A percentile compares a stretch with the other conserved stretches of the same genome.
Evolutionary conservation across 495 filamentous ascomycete genomes (phyloP).

Genomic region (Neurospora sp.): DNA sequence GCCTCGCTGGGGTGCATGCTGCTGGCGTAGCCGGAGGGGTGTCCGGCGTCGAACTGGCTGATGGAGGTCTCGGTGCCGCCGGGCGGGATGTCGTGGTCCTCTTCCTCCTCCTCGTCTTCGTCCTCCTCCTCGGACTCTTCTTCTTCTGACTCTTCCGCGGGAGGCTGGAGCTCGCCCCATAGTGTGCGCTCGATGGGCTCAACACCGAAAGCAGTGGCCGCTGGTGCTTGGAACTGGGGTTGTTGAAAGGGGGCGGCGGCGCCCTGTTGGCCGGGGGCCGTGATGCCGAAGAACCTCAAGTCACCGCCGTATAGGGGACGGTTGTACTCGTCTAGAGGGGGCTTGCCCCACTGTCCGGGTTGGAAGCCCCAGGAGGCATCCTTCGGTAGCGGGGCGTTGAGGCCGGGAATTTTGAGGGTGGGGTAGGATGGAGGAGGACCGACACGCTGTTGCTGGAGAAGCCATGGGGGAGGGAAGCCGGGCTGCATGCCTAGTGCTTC

Average conservation of each 20-base stretch:
- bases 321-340: constrained; percentile 86
- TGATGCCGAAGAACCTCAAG: constrained; percentile 81
- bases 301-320: constrained; percentile 85
- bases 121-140: constrained; percentile 64
- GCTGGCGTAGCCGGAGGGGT: constrained; percentile 65
- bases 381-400: constrained; percentile 91
- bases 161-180: constrained; percentile 89
- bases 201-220: constrained; percentile 42
- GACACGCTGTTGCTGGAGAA: constrained; percentile 90
- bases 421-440: constrained; percentile 92
- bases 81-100: constrained; percentile 34
- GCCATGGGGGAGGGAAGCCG: constrained; percentile 90
- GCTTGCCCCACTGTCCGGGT: constrained; percentile 92
- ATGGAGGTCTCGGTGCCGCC: constrained; percentile 62
- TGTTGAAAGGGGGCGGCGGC: constrained; percentile 23
- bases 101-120: constrained; percentile 65
- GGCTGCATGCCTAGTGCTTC: constrained; percentile 92
- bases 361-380: constrained; percentile 94
- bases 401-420: constrained; percentile 79
- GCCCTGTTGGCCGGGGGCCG: constrained; percentile 43
- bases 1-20: constrained; percentile 48
- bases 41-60: constrained; percentile 55
- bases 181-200: constrained; percentile 81
- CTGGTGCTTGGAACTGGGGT: constrained; percentile 10
- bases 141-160: constrained; percentile 71